Base-by-base conservation (phyloP, 768 basidiomycete genomes). In the Russula olivacea region DNA sequence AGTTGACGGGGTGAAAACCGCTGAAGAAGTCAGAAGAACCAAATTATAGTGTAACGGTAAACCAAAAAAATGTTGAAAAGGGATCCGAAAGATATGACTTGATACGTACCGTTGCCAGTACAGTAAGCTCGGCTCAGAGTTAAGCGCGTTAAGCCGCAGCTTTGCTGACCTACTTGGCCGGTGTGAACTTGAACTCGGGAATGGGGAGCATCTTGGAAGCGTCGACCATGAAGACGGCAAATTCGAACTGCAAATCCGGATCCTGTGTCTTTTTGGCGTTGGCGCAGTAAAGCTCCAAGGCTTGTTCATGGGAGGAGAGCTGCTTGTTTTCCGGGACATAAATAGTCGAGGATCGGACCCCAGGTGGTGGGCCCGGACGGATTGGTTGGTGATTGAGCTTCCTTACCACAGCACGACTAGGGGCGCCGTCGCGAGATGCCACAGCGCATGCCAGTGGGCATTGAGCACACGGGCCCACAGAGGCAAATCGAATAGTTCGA, bases 191-290 rank as follows among this genome's bases (percentile, higher is more conserved):
- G 17, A 77, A 80, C 3, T 76, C 77, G 5, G 91, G 91, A 61
- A 91, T 86, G 47, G 88, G 88, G 72, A 93, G 83, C 2, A 88
- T 85, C 75, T 96, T 97, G 54, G 93, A 91, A 53, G 95, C 93
- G 71, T 98, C 97, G 72, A 99, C 89, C 90, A 98, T 94, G 81
- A 98, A 98, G 10, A 95, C 92, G 47, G 96, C 93, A 69, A 99
- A 98, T 73, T 99, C 97, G 79, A 94, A 98, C 73, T 96, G 95
- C 60, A 98, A 78, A 70, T 98, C 93, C 0, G 96, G 95, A 74
- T 98, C 93, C 77, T 97, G 93, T 0, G 95, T 97, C 78, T 98
- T 98, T 78, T 96, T 97, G 34, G 96, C 97, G 74, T 99, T 99
- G 49, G 88, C 86, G 52, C 97, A 89, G 78, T 99, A 99, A 66